These are phyloP conservation scores for Litchi chinensis DNA, from an alignment of 345 rosid species.

Conservation along the genomic window DNA sequence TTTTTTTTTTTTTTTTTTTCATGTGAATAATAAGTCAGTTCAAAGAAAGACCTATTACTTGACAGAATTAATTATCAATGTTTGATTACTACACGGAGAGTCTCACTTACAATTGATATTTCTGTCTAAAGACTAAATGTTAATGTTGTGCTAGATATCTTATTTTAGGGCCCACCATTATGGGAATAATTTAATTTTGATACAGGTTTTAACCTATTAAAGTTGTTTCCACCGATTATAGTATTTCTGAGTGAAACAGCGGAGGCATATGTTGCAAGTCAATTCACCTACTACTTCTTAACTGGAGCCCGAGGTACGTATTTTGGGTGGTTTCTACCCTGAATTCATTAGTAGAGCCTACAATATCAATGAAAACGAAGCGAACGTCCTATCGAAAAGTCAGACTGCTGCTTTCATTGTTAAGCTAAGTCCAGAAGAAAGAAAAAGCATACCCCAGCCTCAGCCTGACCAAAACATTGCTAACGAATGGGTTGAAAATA, in stretches of 20 bases:
- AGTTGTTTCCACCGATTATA: no score
- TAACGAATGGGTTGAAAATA: constrained; percentile 14
- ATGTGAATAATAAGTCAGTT: no score
- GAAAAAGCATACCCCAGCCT: neutral
- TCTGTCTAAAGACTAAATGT: no score
- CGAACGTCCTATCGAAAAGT: constrained; percentile 16
- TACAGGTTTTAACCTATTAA: no score
- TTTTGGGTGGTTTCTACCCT: constrained; percentile 30
- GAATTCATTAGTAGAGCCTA: constrained; percentile 25
- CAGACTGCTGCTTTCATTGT: constrained; percentile 22
- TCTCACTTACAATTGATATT: no score
- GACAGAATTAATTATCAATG: no score
- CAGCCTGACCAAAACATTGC: neutral
- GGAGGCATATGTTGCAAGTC: constrained; percentile 25
- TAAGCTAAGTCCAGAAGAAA: constrained; percentile 26
- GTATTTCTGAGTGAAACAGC: constrained; percentile 38
- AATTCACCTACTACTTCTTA: constrained; percentile 34
- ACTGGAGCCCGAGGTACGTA: constrained; percentile 28
- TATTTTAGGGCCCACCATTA: no score
- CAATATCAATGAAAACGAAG: constrained; percentile 14
- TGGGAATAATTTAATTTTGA: no score
- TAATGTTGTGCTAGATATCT: no score
- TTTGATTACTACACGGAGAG: no score
- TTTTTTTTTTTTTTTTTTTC: no score
- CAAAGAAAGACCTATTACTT: no score